Base-by-base conservation (phyloP, 1,139 yeast species). In the Candida pseudoviswanathii region DNA sequence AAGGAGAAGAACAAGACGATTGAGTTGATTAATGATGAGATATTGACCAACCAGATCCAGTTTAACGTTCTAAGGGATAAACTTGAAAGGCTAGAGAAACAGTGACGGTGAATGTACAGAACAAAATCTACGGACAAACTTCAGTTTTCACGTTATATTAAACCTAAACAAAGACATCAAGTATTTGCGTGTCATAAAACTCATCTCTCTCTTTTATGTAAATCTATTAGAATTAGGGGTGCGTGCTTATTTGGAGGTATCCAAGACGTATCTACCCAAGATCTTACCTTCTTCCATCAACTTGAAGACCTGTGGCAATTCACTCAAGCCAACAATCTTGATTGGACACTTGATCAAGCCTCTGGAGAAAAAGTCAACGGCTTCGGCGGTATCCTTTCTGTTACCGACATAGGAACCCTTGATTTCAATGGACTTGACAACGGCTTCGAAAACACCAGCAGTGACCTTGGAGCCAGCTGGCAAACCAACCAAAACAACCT, bases 361-460 rank as follows among this genome's bases (percentile, higher is more conserved):
- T 74, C 90, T 79, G 51, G 78, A 48, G 67, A 84, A 86, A 78
- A 85, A 85, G 60, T 85, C 90, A 58, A 86, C 68, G 49, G 92
- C 91, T 70, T 85, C 91, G 58, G 87, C 78, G 41, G 89, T 78
- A 66, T 86, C 91, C 55, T 87, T 88, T 75, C 92, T 81, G 81
- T 85, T 85, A 64, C 92, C 92, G 51, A 86, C 91, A 62, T 85
- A 85, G 44, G 91, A 85, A 62, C 91, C 92, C 63, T 72, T 80
- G 60, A 86, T 82, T 59, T 74, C 73, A 56, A 85, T 75, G 43
- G 88, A 81, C 67, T 79, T 85, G 53, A 84, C 79, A 50, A 86
- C 91, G 48, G 86, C 80, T 39, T 77, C 76, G 66, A 86, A 85
- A 48, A 86, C 86, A 48, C 83, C 79, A 27, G 89, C 80, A 57